These are phyloP conservation scores for Entomortierella chlamydospora DNA, from an alignment of 192 early-diverging fungal species.

Conservation along the genomic window DNA sequence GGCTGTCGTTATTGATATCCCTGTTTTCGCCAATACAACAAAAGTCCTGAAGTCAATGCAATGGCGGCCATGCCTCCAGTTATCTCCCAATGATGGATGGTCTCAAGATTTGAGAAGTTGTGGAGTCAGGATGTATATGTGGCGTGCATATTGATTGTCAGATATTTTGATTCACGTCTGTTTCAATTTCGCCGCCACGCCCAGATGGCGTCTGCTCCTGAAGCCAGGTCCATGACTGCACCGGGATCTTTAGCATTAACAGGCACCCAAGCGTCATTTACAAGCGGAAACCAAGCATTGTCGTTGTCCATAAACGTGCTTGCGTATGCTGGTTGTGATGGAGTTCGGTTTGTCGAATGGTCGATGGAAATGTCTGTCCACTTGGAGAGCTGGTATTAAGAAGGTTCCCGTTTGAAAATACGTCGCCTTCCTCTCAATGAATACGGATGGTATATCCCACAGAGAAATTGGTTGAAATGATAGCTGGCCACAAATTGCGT, in stretches of 20 bases:
- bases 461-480: constrained; percentile 8
- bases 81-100: background rate
- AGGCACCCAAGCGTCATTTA: background rate
- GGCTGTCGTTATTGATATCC: background rate
- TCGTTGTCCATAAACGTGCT: background rate
- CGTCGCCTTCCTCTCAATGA: constrained; percentile 4
- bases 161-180: constrained; percentile 15
- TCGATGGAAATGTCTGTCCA: constrained; percentile 19
- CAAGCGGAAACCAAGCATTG: constrained; percentile 8
- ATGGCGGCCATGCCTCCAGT: constrained; percentile 1
- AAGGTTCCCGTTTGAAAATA: constrained; percentile 16
- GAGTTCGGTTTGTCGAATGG: constrained; percentile 7
- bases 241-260: background rate
- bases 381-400: too few species aligned
- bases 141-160: constrained; percentile 7
- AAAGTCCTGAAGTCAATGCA: background rate
- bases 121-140: background rate
- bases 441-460: background rate
- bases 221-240: background rate
- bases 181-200: constrained; percentile 6
- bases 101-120: background rate
- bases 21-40: constrained; percentile 1
- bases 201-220: constrained; percentile 3
- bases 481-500: background rate
- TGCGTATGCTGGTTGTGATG: background rate